Evolutionary conservation across 2,329 filamentous ascomycete species (phyloP), one percentile per base, ranked within the genome.

Genomic region (Botryotinia convoluta): DNA sequence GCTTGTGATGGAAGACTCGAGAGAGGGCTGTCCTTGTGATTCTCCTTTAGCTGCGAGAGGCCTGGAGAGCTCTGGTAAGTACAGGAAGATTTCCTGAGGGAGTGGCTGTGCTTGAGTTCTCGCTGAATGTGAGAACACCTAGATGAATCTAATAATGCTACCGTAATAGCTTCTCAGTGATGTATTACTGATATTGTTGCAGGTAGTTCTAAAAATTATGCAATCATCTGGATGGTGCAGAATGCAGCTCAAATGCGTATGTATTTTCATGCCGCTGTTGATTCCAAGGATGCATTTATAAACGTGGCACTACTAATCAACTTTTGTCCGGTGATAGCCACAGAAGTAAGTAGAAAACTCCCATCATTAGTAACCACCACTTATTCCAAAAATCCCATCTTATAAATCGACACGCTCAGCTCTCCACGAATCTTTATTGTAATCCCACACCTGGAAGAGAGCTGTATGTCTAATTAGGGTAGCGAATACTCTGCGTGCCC

Each of bases 281-380:
- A 20, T n/a, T 1, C 10, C 5, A 9, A n/a, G 4, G 2, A 20
- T 37, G 8, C 10, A 9, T 0, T 12, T n/a, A 8, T 35, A 4
- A 2, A 1, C 2, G 7, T 54, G 6, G 26, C 26, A 51, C 14
- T 16, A 5, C 2, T 7, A 2, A 5, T 4, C 16, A 16, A 37
- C 57, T 29, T 20, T 20, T 9, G 2, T 18, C 1, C 8, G 29
- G 6, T 5, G 12, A 1, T 22, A 60, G 32, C 1, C 29, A 54
- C 7, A 16, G 10, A 54, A 14, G 14, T 29, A 5, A 54, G 2
- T 54, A 54, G n/a, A 29, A 54, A 2, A n/a, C 51, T 18, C n/a
- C 14, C 2, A 54, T 5, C 18, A 8, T 1, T 29, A 54, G 1
- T 3, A 0, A 18, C 2, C 51, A n/a, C 26, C 26, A 0, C 48